Evolutionary conservation across 495 filamentous ascomycete species (phyloP).

Genomic region (Xylaria bambusicola): DNA sequence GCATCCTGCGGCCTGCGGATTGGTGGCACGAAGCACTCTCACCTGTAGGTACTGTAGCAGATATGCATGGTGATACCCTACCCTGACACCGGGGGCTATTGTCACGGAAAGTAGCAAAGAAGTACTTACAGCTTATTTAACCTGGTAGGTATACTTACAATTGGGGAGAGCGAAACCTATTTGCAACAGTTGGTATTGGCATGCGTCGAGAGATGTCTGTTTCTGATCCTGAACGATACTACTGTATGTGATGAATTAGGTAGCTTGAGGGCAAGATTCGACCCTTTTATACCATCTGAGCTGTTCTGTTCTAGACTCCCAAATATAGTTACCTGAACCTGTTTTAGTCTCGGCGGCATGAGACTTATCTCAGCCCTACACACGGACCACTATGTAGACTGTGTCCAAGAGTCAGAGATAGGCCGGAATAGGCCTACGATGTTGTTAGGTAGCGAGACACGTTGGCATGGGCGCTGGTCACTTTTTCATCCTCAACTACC

Average conservation of each 20-base stretch:
- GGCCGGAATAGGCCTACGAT: too few species aligned
- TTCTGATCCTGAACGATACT: not conserved
- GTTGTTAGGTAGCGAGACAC: too few species aligned
- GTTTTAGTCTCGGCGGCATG: not conserved
- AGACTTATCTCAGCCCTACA: conserved; percentile 15
- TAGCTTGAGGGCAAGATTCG: too few species aligned
- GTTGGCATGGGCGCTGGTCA: too few species aligned
- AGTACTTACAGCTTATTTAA: not conserved
- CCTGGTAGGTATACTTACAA: not conserved
- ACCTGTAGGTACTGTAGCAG: not conserved
- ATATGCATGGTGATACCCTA: too few species aligned
- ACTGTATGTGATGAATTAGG: too few species aligned
- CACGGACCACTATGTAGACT: conserved; percentile 7
- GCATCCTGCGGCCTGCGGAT: not conserved
- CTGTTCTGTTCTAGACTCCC: too few species aligned
- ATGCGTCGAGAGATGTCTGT: not conserved
- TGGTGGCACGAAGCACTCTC: too few species aligned
- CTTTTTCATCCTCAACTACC: too few species aligned
- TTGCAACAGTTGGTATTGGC: not conserved
- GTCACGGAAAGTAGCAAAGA: not conserved
- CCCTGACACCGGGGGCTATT: not conserved
- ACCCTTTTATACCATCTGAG: too few species aligned
- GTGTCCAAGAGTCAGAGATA: too few species aligned
- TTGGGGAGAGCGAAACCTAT: conserved; percentile 1
- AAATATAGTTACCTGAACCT: not conserved